Percentiles rank a stretch among this genome's conserved stretches.
Conservation (phyloP, 495 filamentous ascomycete species). For the Cetradonia linearis region DNA sequence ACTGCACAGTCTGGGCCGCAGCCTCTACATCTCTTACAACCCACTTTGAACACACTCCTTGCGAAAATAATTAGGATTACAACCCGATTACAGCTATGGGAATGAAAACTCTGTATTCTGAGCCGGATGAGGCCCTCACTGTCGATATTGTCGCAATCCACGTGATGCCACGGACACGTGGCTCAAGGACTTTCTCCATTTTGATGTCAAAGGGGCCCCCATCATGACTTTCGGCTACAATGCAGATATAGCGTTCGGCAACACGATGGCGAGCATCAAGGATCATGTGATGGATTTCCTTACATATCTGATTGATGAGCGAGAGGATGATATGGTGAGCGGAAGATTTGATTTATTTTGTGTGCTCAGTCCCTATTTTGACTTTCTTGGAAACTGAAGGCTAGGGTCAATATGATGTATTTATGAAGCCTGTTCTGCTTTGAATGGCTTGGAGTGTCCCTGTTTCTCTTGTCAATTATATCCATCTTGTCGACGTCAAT, state of each 20-base stretch:
- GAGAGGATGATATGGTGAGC: conserved; percentile 24
- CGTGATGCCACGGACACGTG: conserved; percentile 28
- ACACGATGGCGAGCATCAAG: background rate
- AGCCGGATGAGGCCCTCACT: background rate
- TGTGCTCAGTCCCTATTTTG: no score
- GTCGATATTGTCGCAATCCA: conserved; percentile 32
- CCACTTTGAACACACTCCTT: background rate
- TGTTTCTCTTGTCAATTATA: no score
- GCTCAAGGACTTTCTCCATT: conserved; percentile 20
- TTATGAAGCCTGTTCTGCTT: no score
- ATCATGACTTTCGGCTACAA: conserved; percentile 20
- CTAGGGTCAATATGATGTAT: no score
- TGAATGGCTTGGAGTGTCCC: no score
- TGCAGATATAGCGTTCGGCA: conserved; percentile 14
- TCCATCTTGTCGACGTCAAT: no score
- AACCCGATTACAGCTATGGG: background rate
- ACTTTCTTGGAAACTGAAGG: no score
- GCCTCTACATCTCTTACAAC: background rate
- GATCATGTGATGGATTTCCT: conserved; percentile 20
- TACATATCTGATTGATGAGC: conserved; percentile 20
- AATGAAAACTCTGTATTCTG: background rate
- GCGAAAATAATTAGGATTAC: background rate
- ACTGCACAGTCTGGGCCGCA: background rate
- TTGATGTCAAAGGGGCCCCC: conserved; percentile 13
- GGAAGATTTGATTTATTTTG: background rate